Percentiles rank a stretch among this genome's conserved stretches.
Conservation (phyloP, 805 yeast genomes). For the Metschnikowia lunata region DNA sequence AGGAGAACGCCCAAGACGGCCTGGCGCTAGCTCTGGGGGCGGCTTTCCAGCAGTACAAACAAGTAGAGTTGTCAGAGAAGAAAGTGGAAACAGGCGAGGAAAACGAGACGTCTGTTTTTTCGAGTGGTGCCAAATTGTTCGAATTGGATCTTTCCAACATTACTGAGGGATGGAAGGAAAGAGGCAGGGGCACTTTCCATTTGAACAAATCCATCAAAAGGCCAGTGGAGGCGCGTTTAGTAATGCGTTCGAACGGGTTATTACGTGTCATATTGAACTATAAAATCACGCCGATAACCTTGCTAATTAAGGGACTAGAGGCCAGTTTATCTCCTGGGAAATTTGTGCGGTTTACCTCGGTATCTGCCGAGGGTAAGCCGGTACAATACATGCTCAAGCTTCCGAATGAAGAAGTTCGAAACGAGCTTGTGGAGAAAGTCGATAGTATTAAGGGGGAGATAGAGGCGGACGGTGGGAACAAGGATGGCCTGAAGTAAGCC, state of each 20-base stretch:
- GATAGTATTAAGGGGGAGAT: slow-evolving; percentile 27
- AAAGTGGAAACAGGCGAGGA: slow-evolving; percentile 86
- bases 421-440: slow-evolving; percentile 51
- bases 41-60: slow-evolving; percentile 43
- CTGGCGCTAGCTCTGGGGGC: slow-evolving; percentile 1
- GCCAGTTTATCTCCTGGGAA: slow-evolving; percentile 82
- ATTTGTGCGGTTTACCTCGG: slow-evolving; percentile 68
- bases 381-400: slow-evolving; percentile 80
- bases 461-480: background rate
- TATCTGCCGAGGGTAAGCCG: slow-evolving; percentile 59
- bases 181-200: slow-evolving; percentile 87
- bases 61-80: slow-evolving; percentile 54
- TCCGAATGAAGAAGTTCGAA: slow-evolving; percentile 56
- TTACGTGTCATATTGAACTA: slow-evolving; percentile 77
- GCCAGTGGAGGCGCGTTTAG: slow-evolving; percentile 54
- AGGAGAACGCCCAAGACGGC: slow-evolving; percentile 16
- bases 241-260: slow-evolving; percentile 89
- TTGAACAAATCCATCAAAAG: slow-evolving; percentile 50
- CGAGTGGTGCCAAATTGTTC: slow-evolving; percentile 74
- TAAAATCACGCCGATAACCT: slow-evolving; percentile 58
- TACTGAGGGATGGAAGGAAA: slow-evolving; percentile 88
- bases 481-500: background rate
- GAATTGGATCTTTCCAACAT: slow-evolving; percentile 62
- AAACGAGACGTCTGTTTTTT: slow-evolving; percentile 63
- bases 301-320: slow-evolving; percentile 74